These are phyloP conservation scores for Mortierella sp. DNA, from an alignment of 371 early-diverging fungal genomes.

Conservation along the genomic window DNA sequence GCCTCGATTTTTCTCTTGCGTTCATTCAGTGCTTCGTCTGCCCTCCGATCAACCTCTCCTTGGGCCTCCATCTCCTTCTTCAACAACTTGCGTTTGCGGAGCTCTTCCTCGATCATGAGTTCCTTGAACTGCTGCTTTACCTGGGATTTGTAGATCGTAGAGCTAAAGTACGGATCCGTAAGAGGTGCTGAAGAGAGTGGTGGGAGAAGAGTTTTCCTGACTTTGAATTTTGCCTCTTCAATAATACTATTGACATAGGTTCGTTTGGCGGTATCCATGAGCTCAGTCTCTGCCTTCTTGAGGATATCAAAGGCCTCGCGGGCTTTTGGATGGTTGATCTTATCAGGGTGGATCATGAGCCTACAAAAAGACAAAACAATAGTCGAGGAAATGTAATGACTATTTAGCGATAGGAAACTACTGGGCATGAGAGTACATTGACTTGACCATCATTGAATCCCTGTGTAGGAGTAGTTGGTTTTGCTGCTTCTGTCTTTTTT, in stretches of 20 bases:
- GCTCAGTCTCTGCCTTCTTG: conserved; percentile 85
- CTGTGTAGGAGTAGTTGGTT: not conserved
- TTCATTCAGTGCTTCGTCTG: conserved; percentile 57
- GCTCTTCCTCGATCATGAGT: conserved; percentile 71
- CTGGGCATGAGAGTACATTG: too few species aligned
- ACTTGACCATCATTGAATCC: too few species aligned
- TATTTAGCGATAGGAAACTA: not conserved
- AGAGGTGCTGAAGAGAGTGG: conserved; percentile 4
- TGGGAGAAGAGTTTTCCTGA: conserved; percentile 57
- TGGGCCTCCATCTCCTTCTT: conserved; percentile 80
- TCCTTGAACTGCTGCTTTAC: conserved; percentile 68
- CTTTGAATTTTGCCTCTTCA: conserved; percentile 75
- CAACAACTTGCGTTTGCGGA: conserved; percentile 68
- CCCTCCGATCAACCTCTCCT: conserved; percentile 63
- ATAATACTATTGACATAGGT: conserved; percentile 65
- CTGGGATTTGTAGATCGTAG: conserved; percentile 44
- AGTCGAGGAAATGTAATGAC: not conserved
- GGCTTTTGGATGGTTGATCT: conserved; percentile 80
- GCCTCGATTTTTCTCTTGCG: conserved; percentile 73
- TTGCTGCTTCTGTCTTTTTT: not conserved
- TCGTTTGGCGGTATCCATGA: conserved; percentile 74
- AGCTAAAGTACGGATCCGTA: conserved; percentile 48
- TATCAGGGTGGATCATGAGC: conserved; percentile 92
- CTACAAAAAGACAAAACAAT: conserved; percentile 14
- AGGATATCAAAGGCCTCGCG: conserved; percentile 86